Evolutionary conservation across 495 filamentous ascomycete species (phyloP), one percentile per base, ranked within the genome.

Genomic region (Thermothielavioides terrestris): DNA sequence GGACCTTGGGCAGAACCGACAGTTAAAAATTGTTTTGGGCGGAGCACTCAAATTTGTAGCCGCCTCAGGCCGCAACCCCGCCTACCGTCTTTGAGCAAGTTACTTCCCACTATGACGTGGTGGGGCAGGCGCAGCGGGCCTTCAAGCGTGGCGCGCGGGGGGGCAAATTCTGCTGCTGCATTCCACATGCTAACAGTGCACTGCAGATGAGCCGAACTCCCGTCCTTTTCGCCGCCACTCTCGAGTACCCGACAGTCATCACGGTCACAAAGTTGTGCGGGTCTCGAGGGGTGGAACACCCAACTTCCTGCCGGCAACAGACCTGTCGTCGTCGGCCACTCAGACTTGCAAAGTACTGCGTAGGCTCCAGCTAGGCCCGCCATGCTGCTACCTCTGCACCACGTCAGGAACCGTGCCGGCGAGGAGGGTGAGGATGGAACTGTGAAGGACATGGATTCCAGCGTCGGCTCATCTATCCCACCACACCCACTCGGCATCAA

Each of bases 401-500:
- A 54, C 40, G 42, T n/a, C 22, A 22, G 35, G 32, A 20, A 17
- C 42, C 23, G 37, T 30, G 27, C 42, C 39, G 44, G 49, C 7
- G 52, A 49, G 44, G 36, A 46, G 31, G 54, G 49, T 39, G 51
- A 28, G 18, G 34, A 40, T 50, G 35, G 40, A 52, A 49, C 44
- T 40, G n/a, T 18, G 2, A 35, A 28, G 30, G 52, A 52, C 37
- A 36, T n/a, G 34, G 32, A 37, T 11, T 9, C 31, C 15, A 42
- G 18, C 31, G 14, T 46, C 41, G 58, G 46, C 35, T 56, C 65
- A 39, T 68, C 60, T 52, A 83, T 95, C 42, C 85, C 86, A 14
- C 71, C 73, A 35, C 92, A 98, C 72, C 91, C 91, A 18, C 70
- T 95, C 26, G 82, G 84, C 35, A 77, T 97, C 55, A 94, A 88